Conservation (phyloP, 768 basidiomycete species). For the Cystobasidium ongulense region DNA sequence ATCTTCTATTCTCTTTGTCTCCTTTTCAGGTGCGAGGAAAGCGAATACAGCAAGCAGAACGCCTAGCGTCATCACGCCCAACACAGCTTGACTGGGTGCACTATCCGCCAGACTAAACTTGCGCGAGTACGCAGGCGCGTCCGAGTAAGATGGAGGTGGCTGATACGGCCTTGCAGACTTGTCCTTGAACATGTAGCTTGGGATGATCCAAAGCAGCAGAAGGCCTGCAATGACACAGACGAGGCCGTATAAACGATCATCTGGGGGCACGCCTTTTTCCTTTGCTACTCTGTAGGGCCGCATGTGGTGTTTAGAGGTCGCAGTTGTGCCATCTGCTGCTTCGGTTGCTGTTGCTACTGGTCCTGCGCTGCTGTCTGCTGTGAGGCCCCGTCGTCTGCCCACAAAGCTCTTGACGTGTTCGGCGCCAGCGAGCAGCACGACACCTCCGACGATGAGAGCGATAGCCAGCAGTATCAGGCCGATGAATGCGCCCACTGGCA, state of each 20-base stretch:
- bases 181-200: not conserved
- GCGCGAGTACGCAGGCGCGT: not conserved
- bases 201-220: slow-evolving; percentile 10
- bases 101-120: not conserved
- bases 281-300: slow-evolving; percentile 19
- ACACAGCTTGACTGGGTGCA: slow-evolving; percentile 12
- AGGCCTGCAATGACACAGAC: slow-evolving; percentile 21
- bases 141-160: not conserved
- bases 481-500: not conserved
- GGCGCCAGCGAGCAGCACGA: slow-evolving; percentile 3
- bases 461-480: slow-evolving; percentile 18
- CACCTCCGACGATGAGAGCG: slow-evolving; percentile 19
- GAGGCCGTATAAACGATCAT: slow-evolving; percentile 25
- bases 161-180: not conserved
- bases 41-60: slow-evolving; percentile 8
- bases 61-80: slow-evolving; percentile 2
- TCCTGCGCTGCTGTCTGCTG: not conserved
- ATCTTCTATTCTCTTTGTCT: not conserved
- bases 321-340: not conserved
- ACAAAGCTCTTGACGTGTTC: slow-evolving; percentile 18
- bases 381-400: not conserved
- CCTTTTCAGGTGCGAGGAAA: not conserved
- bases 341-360: not conserved
- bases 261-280: not conserved
- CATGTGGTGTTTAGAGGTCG: not conserved